Evolutionary conservation across 2,329 filamentous ascomycete species (phyloP).

Genomic region (Periconia sp.): DNA sequence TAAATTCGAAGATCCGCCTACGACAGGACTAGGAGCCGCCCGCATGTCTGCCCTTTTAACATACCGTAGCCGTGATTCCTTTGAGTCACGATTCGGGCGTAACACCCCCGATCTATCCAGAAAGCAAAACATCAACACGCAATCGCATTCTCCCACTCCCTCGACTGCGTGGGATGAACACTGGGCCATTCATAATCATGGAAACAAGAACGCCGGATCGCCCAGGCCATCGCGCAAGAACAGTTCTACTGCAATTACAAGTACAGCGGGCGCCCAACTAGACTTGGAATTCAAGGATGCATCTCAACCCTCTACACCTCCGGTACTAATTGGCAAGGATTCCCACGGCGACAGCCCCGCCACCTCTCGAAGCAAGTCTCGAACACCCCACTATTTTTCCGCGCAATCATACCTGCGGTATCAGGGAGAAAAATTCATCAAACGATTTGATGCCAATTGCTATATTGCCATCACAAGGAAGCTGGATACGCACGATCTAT

Average conservation of each 20-base stretch:
- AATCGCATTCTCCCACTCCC: conserved; percentile 51
- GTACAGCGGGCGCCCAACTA: conserved; percentile 24
- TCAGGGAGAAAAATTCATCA: conserved; percentile 94
- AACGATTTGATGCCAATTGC: conserved; percentile 96
- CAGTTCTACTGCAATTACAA: conserved; percentile 27
- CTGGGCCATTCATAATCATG: conserved; percentile 57
- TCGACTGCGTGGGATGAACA: conserved; percentile 46
- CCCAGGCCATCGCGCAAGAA: conserved; percentile 45
- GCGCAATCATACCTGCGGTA: conserved; percentile 97
- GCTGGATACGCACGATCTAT: conserved; percentile 94
- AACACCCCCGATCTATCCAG: conserved; percentile 87
- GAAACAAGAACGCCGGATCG: conserved; percentile 51
- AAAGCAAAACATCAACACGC: conserved; percentile 78
- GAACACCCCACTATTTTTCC: conserved; percentile 80
- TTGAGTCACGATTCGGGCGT: conserved; percentile 90
- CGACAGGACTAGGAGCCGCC: conserved; percentile 84
- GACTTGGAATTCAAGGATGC: conserved; percentile 53
- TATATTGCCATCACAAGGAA: conserved; percentile 99
- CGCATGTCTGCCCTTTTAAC: conserved; percentile 96
- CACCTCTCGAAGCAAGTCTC: conserved; percentile 42
- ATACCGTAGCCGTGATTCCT: conserved; percentile 94
- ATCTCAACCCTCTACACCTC: conserved; percentile 37
- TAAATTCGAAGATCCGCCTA: conserved; percentile 79
- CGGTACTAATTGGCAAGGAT: conserved; percentile 15
- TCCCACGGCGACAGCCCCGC: conserved; percentile 9